Evolutionary conservation across 805 yeast species (phyloP).

Genomic region (Wickerhamomyces alni): DNA sequence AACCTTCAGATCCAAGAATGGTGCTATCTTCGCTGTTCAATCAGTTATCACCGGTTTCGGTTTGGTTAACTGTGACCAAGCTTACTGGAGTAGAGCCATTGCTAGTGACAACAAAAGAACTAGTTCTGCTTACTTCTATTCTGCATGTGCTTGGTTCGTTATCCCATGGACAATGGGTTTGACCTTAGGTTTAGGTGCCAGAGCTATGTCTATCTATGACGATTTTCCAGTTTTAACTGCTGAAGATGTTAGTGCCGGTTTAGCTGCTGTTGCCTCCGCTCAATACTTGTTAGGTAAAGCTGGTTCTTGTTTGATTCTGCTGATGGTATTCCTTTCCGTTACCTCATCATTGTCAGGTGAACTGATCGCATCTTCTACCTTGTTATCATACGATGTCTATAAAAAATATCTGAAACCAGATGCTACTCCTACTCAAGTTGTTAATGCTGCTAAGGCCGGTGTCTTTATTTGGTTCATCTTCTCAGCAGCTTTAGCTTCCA

Average conservation of each 20-base stretch:
- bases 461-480: constrained; percentile 35
- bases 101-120: constrained; percentile 31
- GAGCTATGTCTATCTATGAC: constrained; percentile 27
- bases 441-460: constrained; percentile 35
- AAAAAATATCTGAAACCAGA: constrained; percentile 35
- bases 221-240: constrained; percentile 32
- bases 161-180: constrained; percentile 34
- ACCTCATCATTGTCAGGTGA: constrained; percentile 38
- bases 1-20: constrained; percentile 30
- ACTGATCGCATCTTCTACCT: constrained; percentile 34
- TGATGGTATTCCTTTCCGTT: constrained; percentile 37
- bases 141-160: constrained; percentile 34
- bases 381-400: constrained; percentile 41
- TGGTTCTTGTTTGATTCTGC: constrained; percentile 35
- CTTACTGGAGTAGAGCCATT: constrained; percentile 39
- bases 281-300: constrained; percentile 35
- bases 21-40: constrained; percentile 26
- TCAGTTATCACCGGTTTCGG: constrained; percentile 31
- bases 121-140: constrained; percentile 32
- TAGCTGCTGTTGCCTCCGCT: constrained; percentile 36
- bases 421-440: constrained; percentile 37
- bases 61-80: constrained; percentile 31
- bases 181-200: constrained; percentile 32
- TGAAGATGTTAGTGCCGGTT: constrained; percentile 30
- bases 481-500: constrained; percentile 31